phyloP scores from a whole-genome alignment of 148 eudicot species.

The Heliosperma pusillum region DNA sequence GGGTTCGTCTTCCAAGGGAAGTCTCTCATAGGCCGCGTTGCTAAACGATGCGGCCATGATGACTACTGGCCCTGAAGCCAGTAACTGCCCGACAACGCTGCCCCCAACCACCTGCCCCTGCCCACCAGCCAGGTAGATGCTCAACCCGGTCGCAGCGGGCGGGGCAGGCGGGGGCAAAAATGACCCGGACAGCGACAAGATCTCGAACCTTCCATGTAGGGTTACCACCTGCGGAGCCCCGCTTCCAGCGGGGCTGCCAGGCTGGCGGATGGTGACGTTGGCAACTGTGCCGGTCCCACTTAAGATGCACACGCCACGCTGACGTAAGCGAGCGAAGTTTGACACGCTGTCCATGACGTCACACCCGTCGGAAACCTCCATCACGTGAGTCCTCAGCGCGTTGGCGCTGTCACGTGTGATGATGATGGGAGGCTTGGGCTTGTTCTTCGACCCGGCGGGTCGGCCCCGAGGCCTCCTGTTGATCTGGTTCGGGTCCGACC shows the following conservation, averaged over 20 bases:
- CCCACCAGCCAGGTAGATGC: constrained; percentile 73
- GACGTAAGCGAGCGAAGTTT: constrained; percentile 65
- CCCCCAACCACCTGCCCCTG: constrained; percentile 92
- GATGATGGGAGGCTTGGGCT: constrained; percentile 85
- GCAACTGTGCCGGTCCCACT: constrained; percentile 78
- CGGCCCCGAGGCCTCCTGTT: constrained; percentile 55
- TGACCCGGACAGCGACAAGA: constrained; percentile 69
- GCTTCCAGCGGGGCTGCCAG: constrained; percentile 39
- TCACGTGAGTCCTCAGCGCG: constrained; percentile 82
- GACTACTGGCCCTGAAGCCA: constrained; percentile 71
- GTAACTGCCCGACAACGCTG: constrained; percentile 62
- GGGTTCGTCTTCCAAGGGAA: constrained; percentile 77
- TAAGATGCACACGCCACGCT: constrained; percentile 72
- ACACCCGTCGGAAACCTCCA: constrained; percentile 81
- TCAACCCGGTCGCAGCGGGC: constrained; percentile 73
- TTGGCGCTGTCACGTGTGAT: constrained; percentile 83
- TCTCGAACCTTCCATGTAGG: constrained; percentile 77
- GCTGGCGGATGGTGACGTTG: constrained; percentile 81
- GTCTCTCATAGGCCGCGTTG: constrained; percentile 79
- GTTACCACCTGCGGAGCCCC: constrained; percentile 46
- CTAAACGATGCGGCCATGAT: constrained; percentile 88
- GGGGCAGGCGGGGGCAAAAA: constrained; percentile 87
- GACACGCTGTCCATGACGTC: constrained; percentile 69
- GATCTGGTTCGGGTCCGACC: constrained; percentile 27
- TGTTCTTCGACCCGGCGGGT: constrained; percentile 83